Conservation (phyloP, 495 filamentous ascomycete species). For the Massariosphaeria phaeospora region DNA sequence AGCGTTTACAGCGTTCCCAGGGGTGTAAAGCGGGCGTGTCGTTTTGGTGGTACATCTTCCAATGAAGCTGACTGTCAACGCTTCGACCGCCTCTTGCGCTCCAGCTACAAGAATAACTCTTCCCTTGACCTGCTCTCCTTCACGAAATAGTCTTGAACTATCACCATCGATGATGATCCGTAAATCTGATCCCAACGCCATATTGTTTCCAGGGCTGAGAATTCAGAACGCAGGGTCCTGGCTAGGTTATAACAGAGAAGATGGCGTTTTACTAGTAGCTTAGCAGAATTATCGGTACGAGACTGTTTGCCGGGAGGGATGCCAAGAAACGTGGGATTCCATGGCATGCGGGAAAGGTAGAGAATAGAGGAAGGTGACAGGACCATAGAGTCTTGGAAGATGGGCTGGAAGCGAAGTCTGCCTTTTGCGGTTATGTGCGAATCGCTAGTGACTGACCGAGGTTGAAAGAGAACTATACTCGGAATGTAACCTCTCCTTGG, state of each 20-base stretch:
- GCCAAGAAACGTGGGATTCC: constrained; percentile 26
- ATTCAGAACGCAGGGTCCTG: constrained; percentile 15
- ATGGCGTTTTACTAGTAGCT: neutral
- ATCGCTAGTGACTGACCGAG: no score
- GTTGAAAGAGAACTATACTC: no score
- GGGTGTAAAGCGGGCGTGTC: constrained; percentile 18
- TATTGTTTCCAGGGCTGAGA: neutral
- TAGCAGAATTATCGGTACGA: constrained; percentile 15
- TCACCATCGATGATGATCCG: constrained; percentile 28
- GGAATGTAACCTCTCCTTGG: no score
- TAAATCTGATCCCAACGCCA: constrained; percentile 8
- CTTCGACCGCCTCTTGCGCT: constrained; percentile 15
- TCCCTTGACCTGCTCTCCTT: constrained; percentile 27
- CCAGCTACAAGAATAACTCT: constrained; percentile 16
- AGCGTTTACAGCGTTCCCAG: constrained; percentile 14
- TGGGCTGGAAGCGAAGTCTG: neutral
- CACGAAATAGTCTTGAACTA: constrained; percentile 10
- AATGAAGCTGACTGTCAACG: constrained; percentile 21
- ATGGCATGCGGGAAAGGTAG: constrained; percentile 17
- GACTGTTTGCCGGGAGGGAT: constrained; percentile 24
- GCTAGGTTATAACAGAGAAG: neutral
- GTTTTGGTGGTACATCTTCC: constrained; percentile 27
- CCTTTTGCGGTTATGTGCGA: no score
- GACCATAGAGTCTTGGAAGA: constrained; percentile 8
- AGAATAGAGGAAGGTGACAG: neutral